phyloP scores from a whole-genome alignment of 2,329 filamentous ascomycete genomes.

The Leptosphaerulina australis region DNA sequence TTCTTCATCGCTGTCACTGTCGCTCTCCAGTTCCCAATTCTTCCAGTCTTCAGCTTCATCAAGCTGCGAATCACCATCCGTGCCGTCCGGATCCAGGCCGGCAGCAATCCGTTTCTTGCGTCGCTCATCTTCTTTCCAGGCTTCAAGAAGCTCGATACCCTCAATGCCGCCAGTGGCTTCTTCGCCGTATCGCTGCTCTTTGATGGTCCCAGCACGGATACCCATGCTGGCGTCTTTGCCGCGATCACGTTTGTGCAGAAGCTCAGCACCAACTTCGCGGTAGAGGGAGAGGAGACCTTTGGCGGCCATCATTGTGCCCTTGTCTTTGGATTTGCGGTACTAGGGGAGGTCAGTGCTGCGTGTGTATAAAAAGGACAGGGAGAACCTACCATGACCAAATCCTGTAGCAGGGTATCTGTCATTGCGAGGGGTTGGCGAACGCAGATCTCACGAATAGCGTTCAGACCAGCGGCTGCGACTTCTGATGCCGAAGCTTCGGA shows the following conservation, averaged over 20 bases:
- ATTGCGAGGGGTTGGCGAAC: conserved; percentile 93
- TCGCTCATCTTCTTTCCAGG: conserved; percentile 92
- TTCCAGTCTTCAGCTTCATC: conserved; percentile 63
- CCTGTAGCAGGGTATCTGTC: conserved; percentile 92
- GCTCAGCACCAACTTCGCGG: conserved; percentile 85
- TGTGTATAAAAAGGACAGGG: neutral
- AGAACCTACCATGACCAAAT: conserved; percentile 72
- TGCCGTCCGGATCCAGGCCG: conserved; percentile 67
- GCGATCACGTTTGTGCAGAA: conserved; percentile 86
- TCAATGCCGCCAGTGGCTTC: conserved; percentile 84
- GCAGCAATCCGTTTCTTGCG: conserved; percentile 72
- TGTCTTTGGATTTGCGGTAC: conserved; percentile 97
- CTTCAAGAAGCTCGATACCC: conserved; percentile 85
- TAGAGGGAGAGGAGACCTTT: conserved; percentile 90
- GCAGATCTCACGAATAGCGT: conserved; percentile 93
- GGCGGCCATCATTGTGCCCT: conserved; percentile 98
- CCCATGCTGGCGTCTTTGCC: conserved; percentile 90
- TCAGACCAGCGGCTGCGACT: conserved; percentile 88
- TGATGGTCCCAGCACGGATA: conserved; percentile 74
- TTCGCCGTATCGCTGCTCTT: conserved; percentile 81
- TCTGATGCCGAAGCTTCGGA: conserved; percentile 91
- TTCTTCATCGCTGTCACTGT: conserved; percentile 67
- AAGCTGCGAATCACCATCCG: conserved; percentile 65
- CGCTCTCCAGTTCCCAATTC: conserved; percentile 67
- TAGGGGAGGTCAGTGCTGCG: conserved; percentile 13